Evolutionary conservation across 495 filamentous ascomycete genomes (phyloP).

Genomic region (Articulospora tetracladia): DNA sequence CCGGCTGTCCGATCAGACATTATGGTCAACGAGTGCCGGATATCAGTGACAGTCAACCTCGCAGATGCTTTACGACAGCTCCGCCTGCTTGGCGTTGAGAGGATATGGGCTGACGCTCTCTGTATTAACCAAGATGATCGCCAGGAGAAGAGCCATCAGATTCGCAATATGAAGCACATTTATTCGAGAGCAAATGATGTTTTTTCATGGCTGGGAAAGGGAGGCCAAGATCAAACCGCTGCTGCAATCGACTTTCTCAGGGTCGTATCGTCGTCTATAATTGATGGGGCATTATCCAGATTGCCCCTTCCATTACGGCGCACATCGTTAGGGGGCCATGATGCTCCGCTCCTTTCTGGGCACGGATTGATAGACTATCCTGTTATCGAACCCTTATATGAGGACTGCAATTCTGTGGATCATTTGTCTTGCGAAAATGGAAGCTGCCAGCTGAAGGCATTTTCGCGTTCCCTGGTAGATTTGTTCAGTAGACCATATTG

Average conservation of each 20-base stretch:
- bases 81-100: slow-evolving; percentile 22
- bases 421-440: not conserved
- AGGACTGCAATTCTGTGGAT: not conserved
- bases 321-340: not conserved
- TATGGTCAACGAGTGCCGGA: not conserved
- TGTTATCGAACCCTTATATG: not conserved
- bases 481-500: not conserved
- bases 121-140: slow-evolving; percentile 27
- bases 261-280: not conserved
- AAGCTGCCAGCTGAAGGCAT: not conserved
- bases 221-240: not conserved
- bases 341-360: not conserved
- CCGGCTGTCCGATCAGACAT: not conserved
- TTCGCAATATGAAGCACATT: not conserved
- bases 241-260: not conserved
- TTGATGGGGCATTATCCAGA: not conserved
- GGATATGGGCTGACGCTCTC: slow-evolving; percentile 16
- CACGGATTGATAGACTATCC: not conserved
- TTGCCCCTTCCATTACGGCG: not conserved
- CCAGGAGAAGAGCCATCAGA: not conserved
- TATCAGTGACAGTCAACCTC: slow-evolving; percentile 25
- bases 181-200: not conserved
- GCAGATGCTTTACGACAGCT: slow-evolving; percentile 22
- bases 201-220: not conserved
- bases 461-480: not conserved